A percentile compares a stretch with the other conserved stretches of the same genome.
phyloP scores from a whole-genome alignment of 352 stramenopile species.

The Phytophthora podocarpi region DNA sequence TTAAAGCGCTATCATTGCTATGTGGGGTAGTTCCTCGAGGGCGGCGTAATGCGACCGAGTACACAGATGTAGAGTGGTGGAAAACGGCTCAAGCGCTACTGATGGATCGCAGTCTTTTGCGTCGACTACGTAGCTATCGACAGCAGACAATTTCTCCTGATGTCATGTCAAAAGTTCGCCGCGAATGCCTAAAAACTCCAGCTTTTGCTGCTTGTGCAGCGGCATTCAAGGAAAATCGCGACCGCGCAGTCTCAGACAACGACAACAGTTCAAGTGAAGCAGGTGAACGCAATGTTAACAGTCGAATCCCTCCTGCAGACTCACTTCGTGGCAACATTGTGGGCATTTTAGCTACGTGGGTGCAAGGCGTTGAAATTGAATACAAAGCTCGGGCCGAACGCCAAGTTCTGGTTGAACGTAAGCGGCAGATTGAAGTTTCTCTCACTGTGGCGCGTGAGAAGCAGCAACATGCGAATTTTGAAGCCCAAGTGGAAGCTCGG shows the following conservation, averaged over 20 bases:
- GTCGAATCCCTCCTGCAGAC: slow-evolving; percentile 39
- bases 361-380: slow-evolving; percentile 77
- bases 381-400: slow-evolving; percentile 68
- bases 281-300: slow-evolving; percentile 15
- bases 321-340: slow-evolving; percentile 54
- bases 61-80: slow-evolving; percentile 82
- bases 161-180: slow-evolving; percentile 78
- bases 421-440: slow-evolving; percentile 50
- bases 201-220: slow-evolving; percentile 44
- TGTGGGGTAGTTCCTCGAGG: slow-evolving; percentile 62
- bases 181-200: slow-evolving; percentile 63
- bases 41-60: slow-evolving; percentile 60
- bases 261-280: too few relatives aligned
- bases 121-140: slow-evolving; percentile 57
- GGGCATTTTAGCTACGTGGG: slow-evolving; percentile 63
- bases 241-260: too few relatives aligned
- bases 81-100: slow-evolving; percentile 77
- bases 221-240: slow-evolving; percentile 28
- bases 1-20: slow-evolving; percentile 80
- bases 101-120: slow-evolving; percentile 77
- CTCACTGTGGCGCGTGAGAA: slow-evolving; percentile 40
- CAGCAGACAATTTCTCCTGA: slow-evolving; percentile 59
- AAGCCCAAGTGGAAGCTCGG: slow-evolving; percentile 63
- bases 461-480: slow-evolving; percentile 51
- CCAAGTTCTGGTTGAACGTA: slow-evolving; percentile 58